Percentiles rank a stretch among this genome's conserved stretches.
These are phyloP conservation scores for Dendrothele bispora DNA, from an alignment of 768 basidiomycete species.

Conservation along the genomic window DNA sequence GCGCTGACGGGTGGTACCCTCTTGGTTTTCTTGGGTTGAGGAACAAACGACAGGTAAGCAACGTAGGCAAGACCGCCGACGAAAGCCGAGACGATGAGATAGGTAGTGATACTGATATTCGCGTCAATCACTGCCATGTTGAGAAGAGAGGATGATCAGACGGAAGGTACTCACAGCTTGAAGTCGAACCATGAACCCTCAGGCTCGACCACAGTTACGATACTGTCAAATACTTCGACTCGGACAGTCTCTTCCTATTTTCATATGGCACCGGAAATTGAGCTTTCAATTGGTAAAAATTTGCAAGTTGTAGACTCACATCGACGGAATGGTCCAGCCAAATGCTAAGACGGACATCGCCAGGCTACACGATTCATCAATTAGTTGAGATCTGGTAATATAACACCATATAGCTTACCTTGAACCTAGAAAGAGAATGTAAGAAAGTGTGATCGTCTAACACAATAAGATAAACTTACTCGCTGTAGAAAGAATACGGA, in stretches of 20 bases:
- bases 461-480: conserved; percentile 49
- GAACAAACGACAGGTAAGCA: conserved; percentile 64
- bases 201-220: conserved; percentile 80
- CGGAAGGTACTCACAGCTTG: conserved; percentile 60
- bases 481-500: conserved; percentile 77
- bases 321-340: conserved; percentile 74
- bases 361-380: conserved; percentile 50
- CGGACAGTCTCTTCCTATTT: conserved; percentile 56
- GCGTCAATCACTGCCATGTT: neutral
- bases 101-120: conserved; percentile 57
- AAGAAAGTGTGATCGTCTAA: conserved; percentile 14
- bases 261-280: no score
- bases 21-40: conserved; percentile 53
- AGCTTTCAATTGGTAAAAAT: neutral
- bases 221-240: conserved; percentile 70
- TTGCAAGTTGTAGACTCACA: conserved; percentile 36
- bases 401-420: conserved; percentile 43
- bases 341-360: conserved; percentile 69
- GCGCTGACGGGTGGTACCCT: conserved; percentile 49
- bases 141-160: conserved; percentile 3
- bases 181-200: conserved; percentile 75
- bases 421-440: conserved; percentile 46
- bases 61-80: conserved; percentile 65
- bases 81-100: conserved; percentile 63
- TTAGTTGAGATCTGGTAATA: no score